Evolutionary conservation across 2,329 filamentous ascomycete genomes (phyloP).

Genomic region (Paraphaeosphaeria sporulosa): DNA sequence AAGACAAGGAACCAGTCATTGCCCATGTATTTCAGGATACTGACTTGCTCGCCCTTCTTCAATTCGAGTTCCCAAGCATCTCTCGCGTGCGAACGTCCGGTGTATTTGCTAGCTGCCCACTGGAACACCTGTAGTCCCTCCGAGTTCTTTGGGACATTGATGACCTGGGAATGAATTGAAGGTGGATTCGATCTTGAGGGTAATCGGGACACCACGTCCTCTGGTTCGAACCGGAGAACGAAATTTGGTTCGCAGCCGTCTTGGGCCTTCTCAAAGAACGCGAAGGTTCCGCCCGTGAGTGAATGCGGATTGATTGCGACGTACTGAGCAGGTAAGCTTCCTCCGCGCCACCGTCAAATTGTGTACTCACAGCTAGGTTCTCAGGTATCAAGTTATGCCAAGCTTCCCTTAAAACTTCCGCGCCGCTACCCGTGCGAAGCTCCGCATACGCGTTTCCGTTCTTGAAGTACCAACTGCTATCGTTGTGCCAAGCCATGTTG

Average conservation of each 20-base stretch:
- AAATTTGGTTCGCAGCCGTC: conserved; percentile 22
- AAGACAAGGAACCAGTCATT: conserved; percentile 36
- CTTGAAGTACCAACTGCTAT: conserved; percentile 32
- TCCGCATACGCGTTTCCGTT: neutral
- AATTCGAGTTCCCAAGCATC: conserved; percentile 38
- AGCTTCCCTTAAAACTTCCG: conserved; percentile 16
- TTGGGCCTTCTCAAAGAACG: conserved; percentile 34
- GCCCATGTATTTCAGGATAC: conserved; percentile 32
- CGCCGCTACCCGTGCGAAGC: conserved; percentile 14
- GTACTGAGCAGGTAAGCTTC: conserved; percentile 24
- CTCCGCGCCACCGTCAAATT: no score
- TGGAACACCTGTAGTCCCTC: conserved; percentile 7
- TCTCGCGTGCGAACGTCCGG: conserved; percentile 28
- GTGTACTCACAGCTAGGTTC: conserved; percentile 30
- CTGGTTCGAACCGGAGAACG: conserved; percentile 27
- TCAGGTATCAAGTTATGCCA: conserved; percentile 25
- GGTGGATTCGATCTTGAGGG: neutral
- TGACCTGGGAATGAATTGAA: neutral
- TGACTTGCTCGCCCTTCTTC: conserved; percentile 32
- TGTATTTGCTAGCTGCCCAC: conserved; percentile 31
- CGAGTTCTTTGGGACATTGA: conserved; percentile 5
- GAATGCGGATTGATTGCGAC: conserved; percentile 32
- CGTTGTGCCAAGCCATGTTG: conserved; percentile 29
- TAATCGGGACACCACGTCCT: conserved; percentile 23
- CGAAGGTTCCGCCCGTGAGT: conserved; percentile 29